Evolutionary conservation across 2,329 filamentous ascomycete species (phyloP).

Genomic region (Bisporella sp.): DNA sequence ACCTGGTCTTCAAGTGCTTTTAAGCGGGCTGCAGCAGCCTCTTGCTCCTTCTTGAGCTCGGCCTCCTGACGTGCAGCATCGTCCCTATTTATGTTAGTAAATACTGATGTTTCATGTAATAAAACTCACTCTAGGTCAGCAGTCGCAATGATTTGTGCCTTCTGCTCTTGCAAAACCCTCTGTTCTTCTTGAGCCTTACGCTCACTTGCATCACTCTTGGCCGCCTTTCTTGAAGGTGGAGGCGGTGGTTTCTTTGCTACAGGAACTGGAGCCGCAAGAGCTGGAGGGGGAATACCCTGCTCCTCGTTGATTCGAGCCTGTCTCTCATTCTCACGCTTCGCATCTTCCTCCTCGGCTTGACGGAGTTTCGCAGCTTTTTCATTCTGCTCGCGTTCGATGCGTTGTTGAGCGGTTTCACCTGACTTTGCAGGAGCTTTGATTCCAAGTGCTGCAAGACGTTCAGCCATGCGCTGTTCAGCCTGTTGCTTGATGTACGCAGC

Average conservation of each 20-base stretch:
- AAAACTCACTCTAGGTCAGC: slow-evolving; percentile 73
- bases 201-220: slow-evolving; percentile 50
- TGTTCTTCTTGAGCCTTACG: slow-evolving; percentile 56
- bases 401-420: slow-evolving; percentile 75
- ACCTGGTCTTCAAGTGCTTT: slow-evolving; percentile 92
- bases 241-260: slow-evolving; percentile 67
- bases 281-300: slow-evolving; percentile 24
- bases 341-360: slow-evolving; percentile 91
- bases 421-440: slow-evolving; percentile 77
- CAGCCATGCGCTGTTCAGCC: slow-evolving; percentile 93
- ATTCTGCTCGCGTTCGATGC: slow-evolving; percentile 78
- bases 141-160: slow-evolving; percentile 66
- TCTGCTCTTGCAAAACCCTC: slow-evolving; percentile 62
- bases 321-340: slow-evolving; percentile 78
- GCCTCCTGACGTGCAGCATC: slow-evolving; percentile 70
- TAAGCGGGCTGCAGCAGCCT: slow-evolving; percentile 75
- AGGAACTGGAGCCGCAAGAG: slow-evolving; percentile 11
- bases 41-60: slow-evolving; percentile 71
- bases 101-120: not conserved
- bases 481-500: slow-evolving; percentile 96
- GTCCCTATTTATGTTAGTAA: slow-evolving; percentile 45
- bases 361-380: slow-evolving; percentile 82
- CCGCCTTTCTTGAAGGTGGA: slow-evolving; percentile 69
- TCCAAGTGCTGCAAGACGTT: slow-evolving; percentile 86
- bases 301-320: slow-evolving; percentile 41